Conservation (phyloP, 371 early-diverging fungal genomes). For the Lichtheimia ramosa region DNA sequence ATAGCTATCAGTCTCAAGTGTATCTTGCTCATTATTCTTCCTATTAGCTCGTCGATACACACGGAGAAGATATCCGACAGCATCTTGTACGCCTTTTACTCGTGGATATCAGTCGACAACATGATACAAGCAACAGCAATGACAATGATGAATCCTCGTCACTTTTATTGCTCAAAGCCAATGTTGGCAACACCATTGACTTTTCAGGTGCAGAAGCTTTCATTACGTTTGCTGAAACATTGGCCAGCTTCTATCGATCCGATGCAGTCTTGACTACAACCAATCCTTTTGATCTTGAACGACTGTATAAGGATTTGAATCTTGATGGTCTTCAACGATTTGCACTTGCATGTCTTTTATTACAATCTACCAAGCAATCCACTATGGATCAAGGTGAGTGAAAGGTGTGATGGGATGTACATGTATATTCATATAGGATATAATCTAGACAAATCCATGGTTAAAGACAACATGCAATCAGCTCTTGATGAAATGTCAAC, state of each 20-base stretch:
- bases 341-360: slow-evolving; percentile 42
- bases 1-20: not conserved
- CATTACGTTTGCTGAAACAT: slow-evolving; percentile 46
- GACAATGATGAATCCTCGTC: slow-evolving; percentile 28
- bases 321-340: slow-evolving; percentile 47
- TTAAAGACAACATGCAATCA: slow-evolving; percentile 12
- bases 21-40: not conserved
- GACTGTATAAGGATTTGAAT: slow-evolving; percentile 38
- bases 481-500: not conserved
- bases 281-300: slow-evolving; percentile 28
- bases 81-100: slow-evolving; percentile 57
- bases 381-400: slow-evolving; percentile 50
- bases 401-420: not conserved
- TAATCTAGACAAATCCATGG: not conserved
- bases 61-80: slow-evolving; percentile 58
- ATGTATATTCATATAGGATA: not conserved
- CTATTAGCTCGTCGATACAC: slow-evolving; percentile 52
- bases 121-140: slow-evolving; percentile 4
- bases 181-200: slow-evolving; percentile 24
- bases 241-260: slow-evolving; percentile 41
- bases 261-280: slow-evolving; percentile 19
- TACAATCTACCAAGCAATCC: slow-evolving; percentile 39
- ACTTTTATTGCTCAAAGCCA: slow-evolving; percentile 51
- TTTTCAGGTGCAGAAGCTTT: slow-evolving; percentile 35
- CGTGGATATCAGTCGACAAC: slow-evolving; percentile 34